Evolutionary conservation across 2,329 filamentous ascomycete genomes (phyloP), one percentile per base, ranked within the genome.

Genomic region (Scedosporium dehoogii): DNA sequence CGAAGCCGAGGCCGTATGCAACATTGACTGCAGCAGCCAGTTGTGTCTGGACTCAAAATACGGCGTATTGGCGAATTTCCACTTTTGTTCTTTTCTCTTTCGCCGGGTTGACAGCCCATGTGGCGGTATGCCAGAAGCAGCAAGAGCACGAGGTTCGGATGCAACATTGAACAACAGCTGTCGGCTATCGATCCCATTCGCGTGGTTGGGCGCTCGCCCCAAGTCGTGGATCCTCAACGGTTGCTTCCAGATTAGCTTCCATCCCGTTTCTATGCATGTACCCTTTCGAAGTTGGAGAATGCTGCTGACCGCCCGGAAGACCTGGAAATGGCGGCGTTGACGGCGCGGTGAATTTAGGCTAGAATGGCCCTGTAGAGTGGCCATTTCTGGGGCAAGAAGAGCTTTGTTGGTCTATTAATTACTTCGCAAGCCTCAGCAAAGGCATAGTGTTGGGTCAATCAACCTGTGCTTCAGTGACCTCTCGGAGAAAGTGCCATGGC

Each of bases 271-370:
- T 44, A 60, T 60, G 59, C 42, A 60, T 60, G 59, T 18, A 60
- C 18, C 59, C 59, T 60, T 51, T 23, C 21, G n/a, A 60, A 18
- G 41, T n/a, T 48, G 44, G 44, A 21, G 44, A 48, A 48, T 18
- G 44, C 44, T 21, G 44, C n/a, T 48, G 44, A 21, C 44, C 44
- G 44, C 16, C 27, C 56, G 56, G n/a, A 29, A 58, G 29, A 18
- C 56, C 29, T 41, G 56, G 56, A 23, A 41, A 42, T 33, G 56
- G 16, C 58, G 58, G 58, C 41, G 58, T 41, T 41, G 56, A 14
- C 58, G 58, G 58, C 41, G 58, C 56, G 58, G 38, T 27, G 58
- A 59, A 14, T 59, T 59, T 59, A 59, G 58, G 58, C 58, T 59
- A 48, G 58, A 59, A 41, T 18, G 41, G 25, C 58, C 58, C 58